Percentiles rank a stretch among this genome's conserved stretches.
phyloP scores from a whole-genome alignment of 495 filamentous ascomycete species.

The Xylaria palmicola region DNA sequence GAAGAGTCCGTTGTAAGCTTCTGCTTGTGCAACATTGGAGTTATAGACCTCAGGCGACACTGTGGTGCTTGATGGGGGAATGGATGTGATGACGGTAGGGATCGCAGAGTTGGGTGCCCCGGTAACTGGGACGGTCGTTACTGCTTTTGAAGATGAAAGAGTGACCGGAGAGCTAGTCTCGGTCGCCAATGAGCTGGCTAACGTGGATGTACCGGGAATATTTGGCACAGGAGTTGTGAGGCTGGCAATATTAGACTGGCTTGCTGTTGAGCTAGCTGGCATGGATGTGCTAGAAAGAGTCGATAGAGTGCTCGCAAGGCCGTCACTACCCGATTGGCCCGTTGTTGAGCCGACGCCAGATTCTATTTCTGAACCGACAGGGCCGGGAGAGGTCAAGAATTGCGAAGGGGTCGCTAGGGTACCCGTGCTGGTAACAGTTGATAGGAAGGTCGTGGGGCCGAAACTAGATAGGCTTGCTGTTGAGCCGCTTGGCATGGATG shows the following conservation, averaged over 20 bases:
- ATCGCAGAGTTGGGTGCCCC: conserved; percentile 31
- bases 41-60: conserved; percentile 36
- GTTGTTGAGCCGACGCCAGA: not conserved
- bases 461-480: no score
- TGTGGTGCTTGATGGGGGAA: conserved; percentile 33
- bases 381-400: conserved; percentile 1
- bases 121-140: conserved; percentile 25
- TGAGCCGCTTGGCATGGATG: no score
- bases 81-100: conserved; percentile 37
- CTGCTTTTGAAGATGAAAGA: conserved; percentile 16
- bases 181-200: not conserved
- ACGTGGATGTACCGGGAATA: not conserved
- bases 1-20: conserved; percentile 38
- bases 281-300: not conserved
- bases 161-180: conserved; percentile 3
- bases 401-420: not conserved
- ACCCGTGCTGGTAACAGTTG: not conserved
- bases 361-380: not conserved
- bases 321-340: not conserved
- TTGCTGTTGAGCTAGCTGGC: not conserved
- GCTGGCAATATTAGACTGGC: not conserved
- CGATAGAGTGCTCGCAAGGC: not conserved
- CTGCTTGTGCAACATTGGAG: conserved; percentile 38
- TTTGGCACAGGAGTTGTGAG: not conserved
- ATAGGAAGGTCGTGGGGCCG: not conserved